phyloP scores from a whole-genome alignment of 176 grass and related monocot species.

The Zoysia japonica region DNA sequence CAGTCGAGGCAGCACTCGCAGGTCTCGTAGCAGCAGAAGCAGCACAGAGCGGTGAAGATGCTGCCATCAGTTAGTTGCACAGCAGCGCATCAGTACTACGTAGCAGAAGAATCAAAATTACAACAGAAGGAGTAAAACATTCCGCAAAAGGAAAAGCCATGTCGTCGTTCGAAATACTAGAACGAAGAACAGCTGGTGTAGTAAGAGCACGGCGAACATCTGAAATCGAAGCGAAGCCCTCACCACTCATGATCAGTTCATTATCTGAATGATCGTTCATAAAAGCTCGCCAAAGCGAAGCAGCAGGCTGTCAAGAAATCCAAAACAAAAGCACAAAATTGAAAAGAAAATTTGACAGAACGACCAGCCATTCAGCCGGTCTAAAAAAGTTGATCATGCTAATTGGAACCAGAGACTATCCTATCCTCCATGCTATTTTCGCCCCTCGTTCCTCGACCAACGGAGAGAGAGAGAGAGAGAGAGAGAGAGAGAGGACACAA shows the following conservation, averaged over 20 bases:
- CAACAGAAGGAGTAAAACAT: neutral
- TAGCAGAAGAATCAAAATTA: neutral
- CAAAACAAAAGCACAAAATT: neutral
- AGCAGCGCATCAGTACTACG: neutral
- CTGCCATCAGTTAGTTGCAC: constrained; percentile 34
- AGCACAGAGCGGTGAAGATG: constrained; percentile 75
- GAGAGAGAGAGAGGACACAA: too few species aligned
- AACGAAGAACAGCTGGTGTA: neutral
- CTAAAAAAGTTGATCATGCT: neutral
- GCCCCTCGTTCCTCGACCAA: neutral
- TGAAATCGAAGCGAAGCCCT: neutral
- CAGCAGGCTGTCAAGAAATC: neutral
- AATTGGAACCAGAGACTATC: neutral
- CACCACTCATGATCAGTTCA: neutral
- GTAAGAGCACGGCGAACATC: neutral
- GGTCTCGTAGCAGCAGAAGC: constrained; percentile 94
- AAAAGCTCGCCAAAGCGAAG: neutral
- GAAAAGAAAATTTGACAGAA: neutral
- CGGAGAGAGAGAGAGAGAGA: too few species aligned
- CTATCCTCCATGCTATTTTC: neutral
- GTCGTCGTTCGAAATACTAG: too few species aligned
- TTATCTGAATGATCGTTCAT: neutral
- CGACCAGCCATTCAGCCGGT: neutral
- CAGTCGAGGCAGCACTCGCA: constrained; percentile 97
- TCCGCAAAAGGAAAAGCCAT: neutral